Base-by-base conservation (phyloP, 2,329 filamentous ascomycete genomes). In the Rhynchosporium graminicola region DNA sequence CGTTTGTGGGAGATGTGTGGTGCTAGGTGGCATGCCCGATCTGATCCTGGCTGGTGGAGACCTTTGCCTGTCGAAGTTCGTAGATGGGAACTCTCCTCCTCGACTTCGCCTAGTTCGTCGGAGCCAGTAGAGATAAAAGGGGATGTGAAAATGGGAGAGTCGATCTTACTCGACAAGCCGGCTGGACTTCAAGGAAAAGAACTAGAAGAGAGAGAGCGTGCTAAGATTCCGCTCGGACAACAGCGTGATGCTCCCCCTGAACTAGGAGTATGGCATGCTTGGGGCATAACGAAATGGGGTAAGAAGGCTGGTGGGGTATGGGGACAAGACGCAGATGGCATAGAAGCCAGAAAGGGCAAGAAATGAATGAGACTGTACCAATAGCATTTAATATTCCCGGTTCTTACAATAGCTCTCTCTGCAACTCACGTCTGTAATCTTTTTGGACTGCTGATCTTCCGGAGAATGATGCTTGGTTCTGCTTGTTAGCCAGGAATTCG, bases 1-100 rank as follows among this genome's bases (percentile, higher is more conserved):
- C 79, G 91, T n/a, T 77, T 95, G 3, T 95, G 90, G 90, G 90
- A 95, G 76, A 85, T 95, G 73, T 94, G 90, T 74, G 85, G 89
- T 20, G 80, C 79, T 43, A 79, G 82, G 64, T 94, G 90, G 90
- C 91, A 91, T 77, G 80, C 81, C 2, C 77, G 89, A 52, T 78
- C 76, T 3, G 83, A 82, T 3, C 76, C 80, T 6, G 80, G 76
- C 7, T 93, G 90, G 89, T 89, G 87, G 83, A 82, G 82, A 65
- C 90, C 90, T 2, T 71, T 92, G 45, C 82, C 86, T 0, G 66
- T 74, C 0, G 85, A 89, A 64, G 83, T 85, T 8, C 76, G 90
- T 54, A 82, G 87, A 69, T 92, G 89, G 89, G 89, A 91, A 71
- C 56, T 57, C n/a, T 63, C 62, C 10, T 52, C 56, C 8, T 26